Conservation (phyloP, 192 early-diverging fungal genomes). For the Rhizoclosmatium globosum region DNA sequence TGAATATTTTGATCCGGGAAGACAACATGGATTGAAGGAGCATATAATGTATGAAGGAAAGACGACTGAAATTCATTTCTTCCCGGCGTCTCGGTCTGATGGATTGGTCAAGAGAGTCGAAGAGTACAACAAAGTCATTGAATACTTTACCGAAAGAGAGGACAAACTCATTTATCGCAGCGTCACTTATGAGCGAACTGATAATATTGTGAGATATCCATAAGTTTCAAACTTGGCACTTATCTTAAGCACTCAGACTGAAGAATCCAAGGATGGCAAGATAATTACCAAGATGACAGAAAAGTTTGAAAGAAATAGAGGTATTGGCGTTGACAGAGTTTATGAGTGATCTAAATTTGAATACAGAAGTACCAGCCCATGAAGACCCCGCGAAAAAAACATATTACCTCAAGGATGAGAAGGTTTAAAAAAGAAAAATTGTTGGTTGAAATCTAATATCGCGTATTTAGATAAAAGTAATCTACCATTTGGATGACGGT, state of each 20-base stretch:
- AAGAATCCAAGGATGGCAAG: constrained; percentile 18
- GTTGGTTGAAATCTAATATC: background rate
- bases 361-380: constrained; percentile 39
- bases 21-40: constrained; percentile 62
- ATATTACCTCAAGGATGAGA: constrained; percentile 64
- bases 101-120: constrained; percentile 61
- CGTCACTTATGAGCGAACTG: constrained; percentile 53
- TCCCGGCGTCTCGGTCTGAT: constrained; percentile 58
- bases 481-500: constrained; percentile 60
- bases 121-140: constrained; percentile 55
- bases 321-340: constrained; percentile 18
- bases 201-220: background rate
- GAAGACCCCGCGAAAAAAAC: constrained; percentile 60
- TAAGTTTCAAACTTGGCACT: background rate
- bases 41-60: constrained; percentile 59
- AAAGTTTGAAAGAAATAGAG: constrained; percentile 57
- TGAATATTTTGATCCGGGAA: constrained; percentile 63
- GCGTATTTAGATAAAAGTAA: constrained; percentile 52
- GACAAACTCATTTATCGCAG: constrained; percentile 62
- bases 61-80: constrained; percentile 67
- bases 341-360: background rate
- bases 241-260: constrained; percentile 2
- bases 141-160: constrained; percentile 61
- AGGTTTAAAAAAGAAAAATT: constrained; percentile 32
- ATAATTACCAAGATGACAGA: constrained; percentile 65